These are phyloP conservation scores for Anthracocystis setariae DNA, from an alignment of 1,284 basidiomycete genomes.

Conservation along the genomic window DNA sequence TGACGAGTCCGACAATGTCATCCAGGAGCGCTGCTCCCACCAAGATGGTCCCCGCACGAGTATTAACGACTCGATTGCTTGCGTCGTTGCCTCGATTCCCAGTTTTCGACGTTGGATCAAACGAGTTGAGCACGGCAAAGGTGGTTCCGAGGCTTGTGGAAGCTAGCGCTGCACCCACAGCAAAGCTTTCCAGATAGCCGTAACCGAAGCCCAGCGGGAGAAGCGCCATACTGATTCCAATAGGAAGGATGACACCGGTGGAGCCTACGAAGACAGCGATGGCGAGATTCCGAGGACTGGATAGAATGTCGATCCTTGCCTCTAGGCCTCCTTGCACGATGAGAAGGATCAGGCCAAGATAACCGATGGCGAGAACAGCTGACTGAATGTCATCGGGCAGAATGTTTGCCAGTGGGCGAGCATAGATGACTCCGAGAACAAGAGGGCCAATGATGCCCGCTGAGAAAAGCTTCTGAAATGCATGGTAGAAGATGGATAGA, in stretches of 20 bases:
- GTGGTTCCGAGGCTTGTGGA: constrained; percentile 74
- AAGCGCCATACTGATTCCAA: constrained; percentile 70
- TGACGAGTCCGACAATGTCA: constrained; percentile 73
- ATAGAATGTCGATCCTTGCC: constrained; percentile 35
- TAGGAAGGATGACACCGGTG: constrained; percentile 71
- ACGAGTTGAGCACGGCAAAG: constrained; percentile 70
- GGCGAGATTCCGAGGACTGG: constrained; percentile 68
- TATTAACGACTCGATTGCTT: constrained; percentile 66
- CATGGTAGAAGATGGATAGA: constrained; percentile 52
- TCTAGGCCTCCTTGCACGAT: constrained; percentile 71
- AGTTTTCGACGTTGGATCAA: constrained; percentile 9
- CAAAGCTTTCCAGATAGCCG: constrained; percentile 71
- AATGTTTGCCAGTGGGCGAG: constrained; percentile 70
- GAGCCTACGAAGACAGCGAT: constrained; percentile 70
- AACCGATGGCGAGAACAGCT: constrained; percentile 71
- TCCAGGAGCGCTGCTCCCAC: constrained; percentile 73
- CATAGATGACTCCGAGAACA: constrained; percentile 71
- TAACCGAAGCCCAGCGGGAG: constrained; percentile 65
- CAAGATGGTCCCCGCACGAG: constrained; percentile 71
- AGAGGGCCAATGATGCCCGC: constrained; percentile 70
- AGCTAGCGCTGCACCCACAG: constrained; percentile 72
- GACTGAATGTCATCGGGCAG: constrained; percentile 69
- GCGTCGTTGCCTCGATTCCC: constrained; percentile 43
- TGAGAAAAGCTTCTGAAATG: constrained; percentile 57
- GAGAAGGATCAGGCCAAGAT: constrained; percentile 72